Conservation (phyloP, 2,329 filamentous ascomycete genomes). For the Coniochaeta sp. region DNA sequence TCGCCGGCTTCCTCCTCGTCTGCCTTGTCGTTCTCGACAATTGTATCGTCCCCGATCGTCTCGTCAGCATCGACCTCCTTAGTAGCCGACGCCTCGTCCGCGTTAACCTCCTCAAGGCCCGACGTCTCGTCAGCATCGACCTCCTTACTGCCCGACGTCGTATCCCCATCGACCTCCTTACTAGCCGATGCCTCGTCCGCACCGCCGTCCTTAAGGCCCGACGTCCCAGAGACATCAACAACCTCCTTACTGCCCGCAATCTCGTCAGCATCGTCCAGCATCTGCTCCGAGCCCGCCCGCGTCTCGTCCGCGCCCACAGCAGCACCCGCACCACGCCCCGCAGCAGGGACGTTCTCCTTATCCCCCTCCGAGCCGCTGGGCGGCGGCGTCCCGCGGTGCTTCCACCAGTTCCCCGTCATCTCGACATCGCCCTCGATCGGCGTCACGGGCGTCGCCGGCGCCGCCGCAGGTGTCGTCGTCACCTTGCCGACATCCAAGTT, state of each 20-base stretch:
- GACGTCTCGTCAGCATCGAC: background rate
- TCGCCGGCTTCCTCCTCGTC: background rate
- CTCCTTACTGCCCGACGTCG: no score
- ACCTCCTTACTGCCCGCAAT: no score
- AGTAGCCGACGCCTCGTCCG: no score
- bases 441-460: background rate
- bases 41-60: background rate
- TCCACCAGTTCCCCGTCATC: slow-evolving; percentile 14
- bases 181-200: no score
- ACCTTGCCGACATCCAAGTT: slow-evolving; percentile 5
- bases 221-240: background rate
- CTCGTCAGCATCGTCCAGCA: no score
- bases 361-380: slow-evolving; percentile 32
- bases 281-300: no score
- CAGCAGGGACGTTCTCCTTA: slow-evolving; percentile 36
- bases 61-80: background rate
- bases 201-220: background rate
- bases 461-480: background rate
- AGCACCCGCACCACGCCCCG: no score
- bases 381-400: slow-evolving; percentile 19
- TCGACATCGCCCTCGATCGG: slow-evolving; percentile 1
- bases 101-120: background rate
- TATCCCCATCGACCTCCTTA: no score
- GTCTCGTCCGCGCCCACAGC: background rate
- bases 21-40: background rate